Evolutionary conservation across 352 stramenopile species (phyloP), one percentile per base, ranked within the genome.

Genomic region (Phytopythium aichiense): DNA sequence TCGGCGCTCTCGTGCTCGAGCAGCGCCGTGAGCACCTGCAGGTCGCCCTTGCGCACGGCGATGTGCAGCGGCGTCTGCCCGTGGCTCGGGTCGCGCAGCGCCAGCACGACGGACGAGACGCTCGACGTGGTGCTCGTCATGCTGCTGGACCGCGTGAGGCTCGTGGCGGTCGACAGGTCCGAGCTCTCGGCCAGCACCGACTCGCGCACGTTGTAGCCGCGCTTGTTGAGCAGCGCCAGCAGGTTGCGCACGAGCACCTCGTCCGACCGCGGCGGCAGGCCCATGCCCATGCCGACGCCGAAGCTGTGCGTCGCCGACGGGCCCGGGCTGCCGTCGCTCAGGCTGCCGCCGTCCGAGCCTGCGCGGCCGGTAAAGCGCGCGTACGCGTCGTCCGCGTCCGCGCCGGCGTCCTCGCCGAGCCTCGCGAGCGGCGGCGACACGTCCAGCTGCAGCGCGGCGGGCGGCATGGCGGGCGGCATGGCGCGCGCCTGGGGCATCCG

Each of bases 151-250:
- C 68, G 65, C 20, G 64, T 69, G 31, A 67, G 67, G 51, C 72
- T 79, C 54, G 54, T 51, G 18, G 65, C 57, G 35, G 74, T 87
- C 31, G 78, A 89, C 61, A 75, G 65, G 58, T 81, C 81, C 23
- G 77, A 88, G 56, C 69, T 79, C 63, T 90, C 81, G 6, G 74
- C 61, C 55, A 66, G 61, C 31, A 78, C 73, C 48, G 78, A 81
- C 58, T 91, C 84, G 46, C 79, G 75, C 56, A 94, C 73, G 61
- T 94, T 94, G 69, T 94, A 94, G 60, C 84, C 84, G 57, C 84
- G 81, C 58, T 89, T 91, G 66, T 94, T 94, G 43, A 94, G 72
- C 42, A 94, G 75, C 23, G 77, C 80, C 18, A 92, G 61, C 40
- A 94, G 74, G 58, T 76, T 92, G 40, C 74, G 74, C 51, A 91